Evolutionary conservation across 257 asterid genomes (phyloP).

Genomic region (Salvia splendens): DNA sequence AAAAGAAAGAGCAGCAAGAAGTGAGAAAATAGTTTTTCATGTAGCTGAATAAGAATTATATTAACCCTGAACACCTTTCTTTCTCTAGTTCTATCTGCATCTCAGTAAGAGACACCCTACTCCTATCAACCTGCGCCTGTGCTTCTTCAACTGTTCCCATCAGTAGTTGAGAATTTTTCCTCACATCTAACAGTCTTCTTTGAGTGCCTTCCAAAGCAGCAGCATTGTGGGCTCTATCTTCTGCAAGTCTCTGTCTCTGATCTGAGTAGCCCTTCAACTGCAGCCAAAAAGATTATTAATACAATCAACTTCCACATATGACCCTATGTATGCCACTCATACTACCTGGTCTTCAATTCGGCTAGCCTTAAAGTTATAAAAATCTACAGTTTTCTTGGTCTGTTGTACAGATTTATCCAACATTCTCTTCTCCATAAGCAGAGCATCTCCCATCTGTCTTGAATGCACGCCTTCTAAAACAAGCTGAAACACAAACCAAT

Average conservation of each 20-base stretch:
- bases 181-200: constrained; percentile 57
- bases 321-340: constrained; percentile 13
- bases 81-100: constrained; percentile 88
- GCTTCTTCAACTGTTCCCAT: constrained; percentile 65
- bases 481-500: constrained; percentile 60
- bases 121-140: constrained; percentile 64
- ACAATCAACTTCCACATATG: constrained; percentile 20
- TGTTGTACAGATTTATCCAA: constrained; percentile 64
- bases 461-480: constrained; percentile 80
- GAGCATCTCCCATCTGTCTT: constrained; percentile 62
- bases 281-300: constrained; percentile 41
- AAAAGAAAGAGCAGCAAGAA: constrained; percentile 14
- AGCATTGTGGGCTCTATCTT: constrained; percentile 60
- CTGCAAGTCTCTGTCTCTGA: constrained; percentile 71
- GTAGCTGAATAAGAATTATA: not conserved
- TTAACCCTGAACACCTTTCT: constrained; percentile 60
- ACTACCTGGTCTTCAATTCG: constrained; percentile 92
- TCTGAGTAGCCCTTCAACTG: constrained; percentile 80
- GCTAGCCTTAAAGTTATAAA: constrained; percentile 61
- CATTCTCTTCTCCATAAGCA: constrained; percentile 64
- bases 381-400: constrained; percentile 58
- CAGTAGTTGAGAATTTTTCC: constrained; percentile 56
- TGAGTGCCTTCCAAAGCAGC: constrained; percentile 60
- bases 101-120: constrained; percentile 61
- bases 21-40: constrained; percentile 9